Evolutionary conservation across 2,329 filamentous ascomycete species (phyloP).

Genomic region (Epichloe sylvatica): DNA sequence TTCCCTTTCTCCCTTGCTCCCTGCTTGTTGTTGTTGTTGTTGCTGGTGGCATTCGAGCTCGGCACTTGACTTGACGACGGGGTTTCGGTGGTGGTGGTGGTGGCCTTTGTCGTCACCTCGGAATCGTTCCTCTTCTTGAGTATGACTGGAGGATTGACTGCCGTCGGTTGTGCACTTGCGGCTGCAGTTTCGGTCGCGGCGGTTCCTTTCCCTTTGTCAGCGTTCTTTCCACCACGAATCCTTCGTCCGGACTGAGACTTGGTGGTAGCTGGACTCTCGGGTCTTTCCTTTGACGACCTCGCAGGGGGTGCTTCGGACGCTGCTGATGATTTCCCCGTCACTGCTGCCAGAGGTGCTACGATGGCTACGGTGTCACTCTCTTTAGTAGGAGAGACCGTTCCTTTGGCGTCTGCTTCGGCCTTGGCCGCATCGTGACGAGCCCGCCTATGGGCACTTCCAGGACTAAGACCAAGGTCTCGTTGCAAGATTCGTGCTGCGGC

Average conservation of each 20-base stretch:
- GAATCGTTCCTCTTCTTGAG: slow-evolving; percentile 28
- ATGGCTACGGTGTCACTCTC: slow-evolving; percentile 11
- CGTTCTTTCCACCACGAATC: slow-evolving; percentile 24
- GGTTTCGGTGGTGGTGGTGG: slow-evolving; percentile 10
- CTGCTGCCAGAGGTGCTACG: slow-evolving; percentile 9
- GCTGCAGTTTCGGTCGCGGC: slow-evolving; percentile 15
- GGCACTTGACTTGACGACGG: slow-evolving; percentile 2
- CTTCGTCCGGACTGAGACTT: slow-evolving; percentile 18
- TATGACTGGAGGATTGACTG: slow-evolving; percentile 23
- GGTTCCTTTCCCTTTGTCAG: slow-evolving; percentile 24
- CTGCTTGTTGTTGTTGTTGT: slow-evolving; percentile 9
- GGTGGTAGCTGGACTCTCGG: slow-evolving; percentile 10
- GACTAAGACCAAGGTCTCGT: slow-evolving; percentile 50
- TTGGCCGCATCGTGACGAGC: slow-evolving; percentile 45
- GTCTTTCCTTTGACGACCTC: slow-evolving; percentile 11
- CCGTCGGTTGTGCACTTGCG: slow-evolving; percentile 13
- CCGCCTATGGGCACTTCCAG: slow-evolving; percentile 47
- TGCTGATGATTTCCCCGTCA: slow-evolving; percentile 3
- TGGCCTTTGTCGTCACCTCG: slow-evolving; percentile 10
- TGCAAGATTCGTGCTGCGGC: slow-evolving; percentile 52
- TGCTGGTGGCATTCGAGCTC: slow-evolving; percentile 1
- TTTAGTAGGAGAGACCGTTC: slow-evolving; percentile 18
- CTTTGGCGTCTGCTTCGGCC: slow-evolving; percentile 34
- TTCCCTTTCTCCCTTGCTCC: slow-evolving; percentile 2
- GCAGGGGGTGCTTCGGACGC: slow-evolving; percentile 7